A percentile compares a stretch with the other conserved stretches of the same genome.
phyloP scores from a whole-genome alignment of 257 asterid genomes.

The Solanum appendiculatum region DNA sequence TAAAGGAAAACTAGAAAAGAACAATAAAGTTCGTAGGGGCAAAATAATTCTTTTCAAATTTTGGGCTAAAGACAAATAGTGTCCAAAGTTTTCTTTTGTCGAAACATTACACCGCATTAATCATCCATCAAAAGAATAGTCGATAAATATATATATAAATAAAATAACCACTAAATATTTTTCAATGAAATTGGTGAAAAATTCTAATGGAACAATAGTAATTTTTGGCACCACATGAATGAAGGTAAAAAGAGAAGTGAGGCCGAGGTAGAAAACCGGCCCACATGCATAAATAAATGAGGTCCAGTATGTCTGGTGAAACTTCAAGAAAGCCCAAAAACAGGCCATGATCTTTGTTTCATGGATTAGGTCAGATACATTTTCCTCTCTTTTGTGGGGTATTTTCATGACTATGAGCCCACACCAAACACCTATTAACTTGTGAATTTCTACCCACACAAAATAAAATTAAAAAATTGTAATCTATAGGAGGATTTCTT shows the following conservation, averaged over 20 bases:
- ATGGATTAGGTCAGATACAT: conserved; percentile 17
- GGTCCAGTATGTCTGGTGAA: conserved; percentile 19
- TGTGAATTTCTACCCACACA: neutral
- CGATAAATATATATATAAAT: no score
- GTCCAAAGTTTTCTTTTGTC: neutral
- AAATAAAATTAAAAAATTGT: neutral
- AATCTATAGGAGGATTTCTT: neutral
- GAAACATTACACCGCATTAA: neutral
- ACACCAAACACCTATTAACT: neutral
- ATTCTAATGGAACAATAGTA: neutral
- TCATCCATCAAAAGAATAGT: neutral
- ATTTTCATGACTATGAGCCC: neutral
- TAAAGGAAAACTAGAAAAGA: neutral
- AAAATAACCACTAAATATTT: no score
- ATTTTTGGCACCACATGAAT: neutral
- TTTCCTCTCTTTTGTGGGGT: conserved; percentile 12
- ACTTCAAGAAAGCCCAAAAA: conserved; percentile 28
- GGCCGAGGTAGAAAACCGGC: conserved; percentile 17
- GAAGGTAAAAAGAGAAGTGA: neutral
- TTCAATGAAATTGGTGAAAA: no score
- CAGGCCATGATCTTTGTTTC: conserved; percentile 19
- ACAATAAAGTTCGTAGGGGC: neutral
- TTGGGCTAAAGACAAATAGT: neutral
- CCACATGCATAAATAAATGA: conserved; percentile 12
- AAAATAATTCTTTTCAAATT: neutral